These are phyloP conservation scores for Malus fusca DNA, from an alignment of 306 rosid genomes.

Conservation along the genomic window DNA sequence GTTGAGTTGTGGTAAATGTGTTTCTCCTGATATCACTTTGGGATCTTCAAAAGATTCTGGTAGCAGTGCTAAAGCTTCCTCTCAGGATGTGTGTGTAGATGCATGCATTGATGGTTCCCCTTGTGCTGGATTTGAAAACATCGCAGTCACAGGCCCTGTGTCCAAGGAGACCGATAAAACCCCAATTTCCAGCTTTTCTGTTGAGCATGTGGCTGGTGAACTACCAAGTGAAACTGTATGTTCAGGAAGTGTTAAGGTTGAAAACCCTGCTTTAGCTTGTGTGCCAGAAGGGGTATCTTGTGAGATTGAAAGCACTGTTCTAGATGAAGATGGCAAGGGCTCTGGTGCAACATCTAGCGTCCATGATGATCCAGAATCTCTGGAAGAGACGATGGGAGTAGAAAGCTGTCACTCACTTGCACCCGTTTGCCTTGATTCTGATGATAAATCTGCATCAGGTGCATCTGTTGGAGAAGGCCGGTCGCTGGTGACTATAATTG, in stretches of 20 bases:
- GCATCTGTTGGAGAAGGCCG: slow-evolving; percentile 9
- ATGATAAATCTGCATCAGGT: slow-evolving; percentile 5
- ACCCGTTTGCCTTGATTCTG: not conserved
- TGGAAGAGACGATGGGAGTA: not conserved
- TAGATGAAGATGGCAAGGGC: slow-evolving; percentile 6
- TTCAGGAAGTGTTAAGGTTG: not conserved
- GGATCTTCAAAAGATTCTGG: slow-evolving; percentile 8
- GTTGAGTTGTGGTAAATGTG: not conserved
- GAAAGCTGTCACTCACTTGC: not conserved
- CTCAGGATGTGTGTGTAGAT: slow-evolving; percentile 1
- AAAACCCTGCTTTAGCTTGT: not conserved
- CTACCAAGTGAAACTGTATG: not conserved
- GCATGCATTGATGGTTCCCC: not conserved
- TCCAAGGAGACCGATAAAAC: not conserved
- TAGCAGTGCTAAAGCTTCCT: not conserved
- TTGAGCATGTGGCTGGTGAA: not conserved
- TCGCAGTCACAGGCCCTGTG: not conserved
- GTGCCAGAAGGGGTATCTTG: slow-evolving; percentile 14
- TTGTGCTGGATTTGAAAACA: not conserved
- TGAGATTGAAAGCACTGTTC: slow-evolving; percentile 11
- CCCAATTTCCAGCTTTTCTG: not conserved
- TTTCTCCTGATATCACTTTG: not conserved
- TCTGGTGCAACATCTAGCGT: slow-evolving; percentile 14
- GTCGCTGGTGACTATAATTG: not conserved
- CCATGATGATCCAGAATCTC: slow-evolving; percentile 12